Evolutionary conservation across 2,329 filamentous ascomycete species (phyloP).

Genomic region (Colletotrichum sp.): DNA sequence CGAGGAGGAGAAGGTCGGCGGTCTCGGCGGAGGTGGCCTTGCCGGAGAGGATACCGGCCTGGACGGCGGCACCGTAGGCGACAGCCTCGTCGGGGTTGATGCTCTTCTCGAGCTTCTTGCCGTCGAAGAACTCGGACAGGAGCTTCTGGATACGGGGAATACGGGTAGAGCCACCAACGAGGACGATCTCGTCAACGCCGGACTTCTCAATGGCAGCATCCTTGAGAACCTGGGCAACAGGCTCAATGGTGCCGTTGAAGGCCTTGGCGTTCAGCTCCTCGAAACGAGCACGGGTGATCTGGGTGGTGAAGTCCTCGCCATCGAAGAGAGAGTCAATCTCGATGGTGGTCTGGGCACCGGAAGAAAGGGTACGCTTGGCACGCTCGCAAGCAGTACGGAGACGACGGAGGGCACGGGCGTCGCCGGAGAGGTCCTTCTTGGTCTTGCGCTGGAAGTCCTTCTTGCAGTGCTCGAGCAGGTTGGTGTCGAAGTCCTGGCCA

Average conservation of each 20-base stretch:
- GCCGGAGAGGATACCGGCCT: slow-evolving; percentile 97
- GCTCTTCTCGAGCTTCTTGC: slow-evolving; percentile 99
- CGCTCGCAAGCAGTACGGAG: slow-evolving; percentile 98
- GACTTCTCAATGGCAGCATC: slow-evolving; percentile 88
- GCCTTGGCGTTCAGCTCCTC: slow-evolving; percentile 97
- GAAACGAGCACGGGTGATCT: slow-evolving; percentile 98
- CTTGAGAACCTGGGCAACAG: slow-evolving; percentile 96
- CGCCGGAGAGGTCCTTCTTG: slow-evolving; percentile 79
- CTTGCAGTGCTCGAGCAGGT: slow-evolving; percentile 95
- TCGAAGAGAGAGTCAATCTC: slow-evolving; percentile 99
- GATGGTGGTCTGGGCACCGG: slow-evolving; percentile 94
- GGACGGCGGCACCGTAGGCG: slow-evolving; percentile 97
- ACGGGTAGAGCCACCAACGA: slow-evolving; percentile 98
- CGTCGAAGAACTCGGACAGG: slow-evolving; percentile 97
- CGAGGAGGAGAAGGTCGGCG: slow-evolving; percentile 90
- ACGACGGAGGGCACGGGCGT: slow-evolving; percentile 92
- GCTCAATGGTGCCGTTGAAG: slow-evolving; percentile 91
- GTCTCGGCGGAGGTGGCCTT: slow-evolving; percentile 97
- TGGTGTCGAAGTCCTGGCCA: slow-evolving; percentile 96
- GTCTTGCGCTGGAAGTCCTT: slow-evolving; percentile 90
- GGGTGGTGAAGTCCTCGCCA: slow-evolving; percentile 95
- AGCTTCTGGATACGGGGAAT: slow-evolving; percentile 99
- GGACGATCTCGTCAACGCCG: slow-evolving; percentile 96
- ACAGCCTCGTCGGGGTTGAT: slow-evolving; percentile 99
- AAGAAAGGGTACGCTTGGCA: slow-evolving; percentile 98